These are phyloP conservation scores for Emydomyces testavorans DNA, from an alignment of 2,329 filamentous ascomycete genomes.

Conservation along the genomic window DNA sequence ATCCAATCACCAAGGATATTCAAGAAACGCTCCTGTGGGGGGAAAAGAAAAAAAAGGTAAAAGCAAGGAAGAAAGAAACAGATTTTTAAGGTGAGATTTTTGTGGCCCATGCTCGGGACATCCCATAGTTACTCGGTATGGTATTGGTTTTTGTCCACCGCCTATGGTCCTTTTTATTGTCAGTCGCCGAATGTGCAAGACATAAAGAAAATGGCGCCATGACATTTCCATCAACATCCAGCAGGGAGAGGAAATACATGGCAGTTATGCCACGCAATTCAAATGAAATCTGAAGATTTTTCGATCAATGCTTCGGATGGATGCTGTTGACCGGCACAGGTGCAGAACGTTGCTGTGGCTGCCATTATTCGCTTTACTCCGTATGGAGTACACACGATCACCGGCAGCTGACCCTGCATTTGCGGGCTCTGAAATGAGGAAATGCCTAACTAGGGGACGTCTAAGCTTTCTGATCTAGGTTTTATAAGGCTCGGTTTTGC, in stretches of 20 bases:
- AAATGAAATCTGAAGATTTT: background rate
- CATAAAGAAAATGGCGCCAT: background rate
- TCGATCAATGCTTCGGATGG: background rate
- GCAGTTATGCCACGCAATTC: background rate
- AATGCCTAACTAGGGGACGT: conserved; percentile 6
- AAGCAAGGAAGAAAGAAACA: no score
- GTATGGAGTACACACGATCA: no score
- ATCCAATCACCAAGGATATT: conserved; percentile 5
- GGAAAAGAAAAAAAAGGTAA: no score
- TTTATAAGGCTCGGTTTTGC: conserved; percentile 16
- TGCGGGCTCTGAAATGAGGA: conserved; percentile 6
- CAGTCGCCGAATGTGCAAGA: no score
- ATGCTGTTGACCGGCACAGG: conserved; percentile 1
- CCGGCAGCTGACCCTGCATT: conserved; percentile 11
- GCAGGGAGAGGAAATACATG: background rate
- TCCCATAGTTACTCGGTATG: no score
- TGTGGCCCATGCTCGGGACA: no score
- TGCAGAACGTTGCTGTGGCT: background rate
- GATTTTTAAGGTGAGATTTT: no score
- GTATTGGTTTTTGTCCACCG: background rate
- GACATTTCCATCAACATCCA: background rate
- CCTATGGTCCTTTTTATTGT: background rate
- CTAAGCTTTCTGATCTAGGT: conserved; percentile 15
- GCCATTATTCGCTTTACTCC: no score
- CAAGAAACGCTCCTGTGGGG: background rate